phyloP scores from a whole-genome alignment of 2,329 filamentous ascomycete species.

The Gnomoniopsis smithogilvyi region DNA sequence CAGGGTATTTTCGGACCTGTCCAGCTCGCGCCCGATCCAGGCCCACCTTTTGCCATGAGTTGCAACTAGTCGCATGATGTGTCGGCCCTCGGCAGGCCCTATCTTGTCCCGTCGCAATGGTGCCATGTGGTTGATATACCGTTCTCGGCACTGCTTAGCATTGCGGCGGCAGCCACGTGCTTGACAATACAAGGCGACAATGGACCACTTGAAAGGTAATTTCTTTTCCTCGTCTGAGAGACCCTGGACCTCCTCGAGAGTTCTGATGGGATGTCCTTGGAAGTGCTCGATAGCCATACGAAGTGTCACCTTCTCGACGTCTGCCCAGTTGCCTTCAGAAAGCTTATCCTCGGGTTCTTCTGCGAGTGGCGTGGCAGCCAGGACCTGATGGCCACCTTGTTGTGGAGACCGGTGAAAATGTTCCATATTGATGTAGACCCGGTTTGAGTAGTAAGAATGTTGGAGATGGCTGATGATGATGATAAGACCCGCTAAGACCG shows the following conservation, averaged over 20 bases:
- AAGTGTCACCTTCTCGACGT: no score
- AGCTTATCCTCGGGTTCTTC: background rate
- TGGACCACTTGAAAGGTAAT: background rate
- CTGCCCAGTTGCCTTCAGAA: no score
- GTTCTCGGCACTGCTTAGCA: slow-evolving; percentile 92
- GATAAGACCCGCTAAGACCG: no score
- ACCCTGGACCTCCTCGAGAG: background rate
- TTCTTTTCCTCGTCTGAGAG: background rate
- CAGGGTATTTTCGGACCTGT: slow-evolving; percentile 85
- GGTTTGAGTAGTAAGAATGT: no score
- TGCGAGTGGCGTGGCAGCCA: background rate
- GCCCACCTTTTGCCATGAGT: slow-evolving; percentile 87
- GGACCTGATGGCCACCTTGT: no score
- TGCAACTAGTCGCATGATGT: slow-evolving; percentile 74
- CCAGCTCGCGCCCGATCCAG: slow-evolving; percentile 76
- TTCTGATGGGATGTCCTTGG: background rate
- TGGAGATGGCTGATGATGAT: no score
- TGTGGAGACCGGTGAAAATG: no score
- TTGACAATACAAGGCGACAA: background rate
- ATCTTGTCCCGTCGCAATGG: slow-evolving; percentile 37
- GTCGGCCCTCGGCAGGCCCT: slow-evolving; percentile 62
- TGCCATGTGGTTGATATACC: slow-evolving; percentile 86
- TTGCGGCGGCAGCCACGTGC: slow-evolving; percentile 35
- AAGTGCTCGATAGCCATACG: background rate
- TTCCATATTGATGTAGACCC: no score